These are phyloP conservation scores for Halophytophthora polymorphica DNA, from an alignment of 352 stramenopile species.

Conservation along the genomic window DNA sequence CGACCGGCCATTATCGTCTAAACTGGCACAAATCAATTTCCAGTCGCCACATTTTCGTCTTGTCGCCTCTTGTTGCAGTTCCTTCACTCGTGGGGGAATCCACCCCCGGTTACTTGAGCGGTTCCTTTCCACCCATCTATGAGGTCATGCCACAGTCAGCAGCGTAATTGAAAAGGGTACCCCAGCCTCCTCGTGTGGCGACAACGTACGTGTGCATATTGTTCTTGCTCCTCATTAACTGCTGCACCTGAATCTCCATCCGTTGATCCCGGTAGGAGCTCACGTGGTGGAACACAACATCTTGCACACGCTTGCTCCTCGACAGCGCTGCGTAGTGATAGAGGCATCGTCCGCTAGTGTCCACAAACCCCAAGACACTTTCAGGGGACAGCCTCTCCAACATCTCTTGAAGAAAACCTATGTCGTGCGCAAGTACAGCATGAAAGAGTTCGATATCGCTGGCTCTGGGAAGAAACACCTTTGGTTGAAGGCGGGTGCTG, in stretches of 20 bases:
- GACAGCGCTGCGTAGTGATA: slow-evolving; percentile 58
- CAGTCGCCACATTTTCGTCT: slow-evolving; percentile 29
- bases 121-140: slow-evolving; percentile 8
- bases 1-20: slow-evolving; percentile 39
- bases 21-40: slow-evolving; percentile 21
- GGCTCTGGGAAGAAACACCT: slow-evolving; percentile 34
- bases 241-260: slow-evolving; percentile 23
- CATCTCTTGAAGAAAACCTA: slow-evolving; percentile 15
- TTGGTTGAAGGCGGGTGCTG: slow-evolving; percentile 4
- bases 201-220: slow-evolving; percentile 27
- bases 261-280: slow-evolving; percentile 21
- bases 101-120: slow-evolving; percentile 17
- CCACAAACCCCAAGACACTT: slow-evolving; percentile 31
- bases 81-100: slow-evolving; percentile 43
- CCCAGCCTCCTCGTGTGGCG: neutral
- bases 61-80: slow-evolving; percentile 26
- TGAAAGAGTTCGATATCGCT: slow-evolving; percentile 48
- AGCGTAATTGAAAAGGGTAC: neutral
- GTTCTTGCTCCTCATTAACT: slow-evolving; percentile 31
- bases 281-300: slow-evolving; percentile 34
- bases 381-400: slow-evolving; percentile 20
- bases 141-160: neutral
- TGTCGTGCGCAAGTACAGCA: slow-evolving; percentile 26
- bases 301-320: slow-evolving; percentile 5
- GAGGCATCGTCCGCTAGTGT: slow-evolving; percentile 23